Base-by-base conservation (phyloP, 306 rosid species). In the Cicer bijugum region DNA sequence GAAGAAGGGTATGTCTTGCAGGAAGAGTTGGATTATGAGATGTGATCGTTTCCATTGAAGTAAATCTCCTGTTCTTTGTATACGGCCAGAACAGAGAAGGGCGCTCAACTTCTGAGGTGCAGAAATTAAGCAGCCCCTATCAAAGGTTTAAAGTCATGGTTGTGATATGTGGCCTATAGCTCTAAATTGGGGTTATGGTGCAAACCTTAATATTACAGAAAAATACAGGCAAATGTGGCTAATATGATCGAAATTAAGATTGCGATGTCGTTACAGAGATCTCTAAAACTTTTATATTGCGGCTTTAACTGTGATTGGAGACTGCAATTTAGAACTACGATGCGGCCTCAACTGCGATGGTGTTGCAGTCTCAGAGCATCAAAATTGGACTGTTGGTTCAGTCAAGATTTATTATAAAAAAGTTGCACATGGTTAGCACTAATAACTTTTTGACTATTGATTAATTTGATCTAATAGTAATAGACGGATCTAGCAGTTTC, bases 1-100 rank as follows among this genome's bases (percentile, higher is more conserved):
- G 91, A 80, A 71, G 86, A 84, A 71, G 89, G 85, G 33, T 84
- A 77, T 63, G 7, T 51, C 59, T 42, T 86, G 73, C 87, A 39
- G 78, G 80, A 76, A 17, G 89, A 77, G 71, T 69, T 87, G 43
- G 86, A 86, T 81, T 87, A 60, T 42, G 83, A 82, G 62, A 35
- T 39, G 38, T 50, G 56, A 33, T 75, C 77, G 44, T 72, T 52
- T 69, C 12, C 33, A 65, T 7, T 19, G 57, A 73, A 55, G 38
- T 35, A 37, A 45, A 43, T 28, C 48, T 71, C 67, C 43, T 5
- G 6, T 50, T 40, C 42, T 43, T 10, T 17, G 42, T 67, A 28
- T 60, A 17, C 12, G 60, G 68, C 57, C 62, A 28, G 55, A 69
- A 55, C 45, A 47, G 14, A 44, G 17, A 42, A 12, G 51, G 57